Evolutionary conservation across 805 yeast species (phyloP).

Genomic region (Saccharomycopsis synnaedendra): DNA sequence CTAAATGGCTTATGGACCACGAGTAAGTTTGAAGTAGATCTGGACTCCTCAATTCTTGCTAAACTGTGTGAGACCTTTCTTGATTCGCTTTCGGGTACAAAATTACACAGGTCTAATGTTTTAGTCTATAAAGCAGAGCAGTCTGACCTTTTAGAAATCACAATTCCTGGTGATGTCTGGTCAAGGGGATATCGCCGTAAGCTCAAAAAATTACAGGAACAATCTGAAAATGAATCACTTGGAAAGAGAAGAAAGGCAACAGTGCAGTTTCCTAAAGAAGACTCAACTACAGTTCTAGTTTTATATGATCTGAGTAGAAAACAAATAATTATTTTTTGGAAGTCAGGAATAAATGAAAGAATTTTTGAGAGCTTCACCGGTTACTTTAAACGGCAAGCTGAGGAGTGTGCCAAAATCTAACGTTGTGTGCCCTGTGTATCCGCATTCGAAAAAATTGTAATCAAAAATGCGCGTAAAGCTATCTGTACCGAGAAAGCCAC

Average conservation of each 20-base stretch:
- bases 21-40: background rate
- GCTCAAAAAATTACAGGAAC: too few relatives aligned
- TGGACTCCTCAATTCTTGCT: too few relatives aligned
- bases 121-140: too few relatives aligned
- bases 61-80: too few relatives aligned
- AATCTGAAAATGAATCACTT: background rate
- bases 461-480: too few relatives aligned
- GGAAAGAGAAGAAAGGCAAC: background rate
- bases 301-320: background rate
- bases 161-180: constrained; percentile 14
- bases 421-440: too few relatives aligned
- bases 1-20: constrained; percentile 9
- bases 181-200: constrained; percentile 10
- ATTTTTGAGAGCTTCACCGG: constrained; percentile 16
- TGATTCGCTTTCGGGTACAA: too few relatives aligned
- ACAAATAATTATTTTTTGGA: constrained; percentile 11
- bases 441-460: too few relatives aligned
- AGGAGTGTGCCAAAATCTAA: too few relatives aligned
- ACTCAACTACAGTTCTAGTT: background rate
- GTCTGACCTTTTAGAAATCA: too few relatives aligned
- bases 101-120: too few relatives aligned
- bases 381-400: background rate
- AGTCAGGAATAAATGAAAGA: constrained; percentile 6
- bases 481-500: background rate
- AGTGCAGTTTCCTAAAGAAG: background rate